Base-by-base conservation (phyloP, 345 rosid species). In the Salix koriyanagi region DNA sequence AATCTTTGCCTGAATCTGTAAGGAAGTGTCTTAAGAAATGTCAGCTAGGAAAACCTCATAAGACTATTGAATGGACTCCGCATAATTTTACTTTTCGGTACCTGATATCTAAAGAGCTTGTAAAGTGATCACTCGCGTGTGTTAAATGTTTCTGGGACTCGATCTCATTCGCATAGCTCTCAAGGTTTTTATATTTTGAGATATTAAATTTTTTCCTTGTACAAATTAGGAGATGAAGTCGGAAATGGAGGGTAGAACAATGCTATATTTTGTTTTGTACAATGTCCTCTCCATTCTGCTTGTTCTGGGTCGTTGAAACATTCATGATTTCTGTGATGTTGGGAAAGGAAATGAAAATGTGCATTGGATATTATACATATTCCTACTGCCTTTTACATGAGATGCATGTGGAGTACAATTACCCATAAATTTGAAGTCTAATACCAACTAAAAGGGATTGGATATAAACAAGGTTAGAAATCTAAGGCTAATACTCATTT, bases 21-120 rank as follows among this genome's bases (percentile, higher is more conserved):
- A 82, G 87, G 26, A 87, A 83, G 80, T 83, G 83, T 73, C 73
- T 90, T 7, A 86, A 83, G 83, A 89, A 86, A 84, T 87, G 88
- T 68, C 91, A 80, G 42, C 73, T 67, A 70, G 88, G 88, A 71
- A 96, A 91, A 85, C 68, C 91, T 23, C 88, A 88, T 37, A 93
- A 92, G 87, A 75, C 32, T 82, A 91, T 96, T n/a, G 91, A 87
- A 69, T 96, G 99, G 99, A 86, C 89, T 74, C 96, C 98, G 28
- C 93, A 92, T 85, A 92, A 88, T 83, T 93, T 93, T 78, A 83
- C 86, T 76, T 93, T 93, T 66, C 88, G 99, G 67, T 96, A 93
- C 88, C 86, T 96, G 77, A 88, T 96, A 73, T 81, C 91, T n/a
- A 93, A 88, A 84, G 97, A 92, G 79, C 83, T 93, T 79, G 88